Conservation (phyloP, 306 rosid genomes). For the Corylus heterophylla region DNA sequence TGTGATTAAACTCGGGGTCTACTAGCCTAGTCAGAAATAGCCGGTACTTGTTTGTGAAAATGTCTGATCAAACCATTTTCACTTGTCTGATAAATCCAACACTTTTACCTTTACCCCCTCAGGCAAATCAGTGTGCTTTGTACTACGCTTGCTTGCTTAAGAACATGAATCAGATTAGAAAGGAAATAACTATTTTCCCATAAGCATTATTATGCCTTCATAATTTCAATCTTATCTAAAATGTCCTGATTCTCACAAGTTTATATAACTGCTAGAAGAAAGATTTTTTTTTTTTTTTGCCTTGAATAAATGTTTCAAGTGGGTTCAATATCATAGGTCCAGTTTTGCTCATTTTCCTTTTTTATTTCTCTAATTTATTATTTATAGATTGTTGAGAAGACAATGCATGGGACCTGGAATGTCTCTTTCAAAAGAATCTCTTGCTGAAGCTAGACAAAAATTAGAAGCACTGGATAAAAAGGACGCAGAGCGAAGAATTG, state of each 20-base stretch:
- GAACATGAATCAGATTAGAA: no score
- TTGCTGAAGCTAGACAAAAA: conserved; percentile 72
- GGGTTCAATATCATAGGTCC: no score
- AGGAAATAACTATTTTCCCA: no score
- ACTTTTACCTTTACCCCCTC: not conserved
- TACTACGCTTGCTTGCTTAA: no score
- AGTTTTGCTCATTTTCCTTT: conserved; percentile 4
- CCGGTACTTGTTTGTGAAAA: not conserved
- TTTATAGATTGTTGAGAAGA: conserved; percentile 71
- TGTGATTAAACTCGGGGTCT: not conserved
- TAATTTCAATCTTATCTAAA: no score
- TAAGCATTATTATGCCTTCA: no score
- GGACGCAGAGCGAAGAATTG: conserved; percentile 92
- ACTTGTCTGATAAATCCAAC: not conserved
- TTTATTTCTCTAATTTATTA: conserved; percentile 9
- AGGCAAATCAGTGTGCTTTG: not conserved
- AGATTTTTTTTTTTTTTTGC: no score
- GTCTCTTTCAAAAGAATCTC: conserved; percentile 67
- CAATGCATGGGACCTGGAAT: conserved; percentile 55
- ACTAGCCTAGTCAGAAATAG: not conserved
- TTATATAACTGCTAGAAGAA: no score
- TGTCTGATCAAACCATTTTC: not conserved
- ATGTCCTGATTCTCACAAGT: no score
- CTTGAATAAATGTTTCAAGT: no score
- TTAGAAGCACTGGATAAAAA: conserved; percentile 77